Percentiles rank a stretch among this genome's conserved stretches.
Conservation (phyloP, 768 basidiomycete genomes). For the Tricholoma hemisulphureum region DNA sequence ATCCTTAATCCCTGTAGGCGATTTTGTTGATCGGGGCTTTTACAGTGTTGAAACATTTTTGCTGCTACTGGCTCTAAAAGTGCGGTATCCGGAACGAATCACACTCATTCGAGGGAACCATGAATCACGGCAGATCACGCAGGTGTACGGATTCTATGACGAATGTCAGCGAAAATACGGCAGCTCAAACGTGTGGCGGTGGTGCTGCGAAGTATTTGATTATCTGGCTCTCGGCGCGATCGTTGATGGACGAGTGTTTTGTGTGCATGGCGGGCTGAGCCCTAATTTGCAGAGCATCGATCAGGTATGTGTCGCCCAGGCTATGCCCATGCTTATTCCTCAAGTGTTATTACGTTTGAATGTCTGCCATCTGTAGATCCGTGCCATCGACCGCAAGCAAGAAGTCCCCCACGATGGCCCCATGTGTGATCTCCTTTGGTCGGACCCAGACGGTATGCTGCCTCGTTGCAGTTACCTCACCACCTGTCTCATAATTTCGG, state of each 20-base stretch:
- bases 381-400: constrained; percentile 91
- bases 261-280: constrained; percentile 95
- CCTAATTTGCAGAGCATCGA: constrained; percentile 85
- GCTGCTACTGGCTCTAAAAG: constrained; percentile 90
- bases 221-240: constrained; percentile 93
- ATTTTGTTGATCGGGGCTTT: constrained; percentile 97
- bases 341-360: neutral
- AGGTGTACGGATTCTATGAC: constrained; percentile 93
- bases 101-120: constrained; percentile 97
- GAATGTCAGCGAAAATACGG: constrained; percentile 98
- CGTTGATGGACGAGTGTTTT: constrained; percentile 96
- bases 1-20: constrained; percentile 54
- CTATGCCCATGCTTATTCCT: neutral
- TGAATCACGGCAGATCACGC: constrained; percentile 95
- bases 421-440: constrained; percentile 99
- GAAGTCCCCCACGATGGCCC: constrained; percentile 98
- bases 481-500: neutral
- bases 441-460: constrained; percentile 88
- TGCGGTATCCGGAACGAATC: constrained; percentile 95
- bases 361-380: constrained; percentile 57
- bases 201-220: constrained; percentile 98
- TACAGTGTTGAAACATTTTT: constrained; percentile 97
- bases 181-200: constrained; percentile 91
- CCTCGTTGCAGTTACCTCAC: neutral
- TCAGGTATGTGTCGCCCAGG: constrained; percentile 54